Conservation (phyloP, 2,329 filamentous ascomycete species). For the Colletotrichum melonis region DNA sequence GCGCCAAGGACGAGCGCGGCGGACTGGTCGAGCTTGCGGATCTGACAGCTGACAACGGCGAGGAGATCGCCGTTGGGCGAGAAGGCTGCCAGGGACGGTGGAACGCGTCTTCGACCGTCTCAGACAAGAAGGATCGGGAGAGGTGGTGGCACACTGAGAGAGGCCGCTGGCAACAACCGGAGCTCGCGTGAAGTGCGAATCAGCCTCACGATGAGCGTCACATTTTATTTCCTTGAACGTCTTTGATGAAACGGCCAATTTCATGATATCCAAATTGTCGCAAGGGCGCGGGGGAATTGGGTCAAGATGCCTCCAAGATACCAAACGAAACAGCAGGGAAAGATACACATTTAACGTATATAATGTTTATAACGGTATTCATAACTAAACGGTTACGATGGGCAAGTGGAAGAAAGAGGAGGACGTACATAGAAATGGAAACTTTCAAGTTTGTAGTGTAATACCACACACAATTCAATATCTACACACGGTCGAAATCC, state of each 20-base stretch:
- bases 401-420: neutral
- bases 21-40: slow-evolving; percentile 65
- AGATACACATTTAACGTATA: neutral
- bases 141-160: slow-evolving; percentile 64
- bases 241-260: neutral
- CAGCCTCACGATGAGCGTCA: too few relatives aligned
- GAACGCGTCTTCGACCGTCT: slow-evolving; percentile 52
- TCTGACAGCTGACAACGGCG: slow-evolving; percentile 55
- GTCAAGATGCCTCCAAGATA: slow-evolving; percentile 7
- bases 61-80: slow-evolving; percentile 53
- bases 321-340: neutral
- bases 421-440: neutral
- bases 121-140: slow-evolving; percentile 61
- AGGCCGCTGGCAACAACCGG: slow-evolving; percentile 52
- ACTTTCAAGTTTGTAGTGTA: too few relatives aligned
- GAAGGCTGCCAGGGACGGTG: slow-evolving; percentile 60
- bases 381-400: neutral
- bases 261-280: slow-evolving; percentile 24
- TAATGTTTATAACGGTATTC: slow-evolving; percentile 25
- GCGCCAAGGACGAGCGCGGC: slow-evolving; percentile 66
- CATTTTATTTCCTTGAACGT: neutral
- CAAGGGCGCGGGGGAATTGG: neutral
- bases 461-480: neutral
- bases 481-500: neutral
- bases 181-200: slow-evolving; percentile 27